phyloP scores from a whole-genome alignment of 345 rosid genomes.

The Aquilaria malaccensis region DNA sequence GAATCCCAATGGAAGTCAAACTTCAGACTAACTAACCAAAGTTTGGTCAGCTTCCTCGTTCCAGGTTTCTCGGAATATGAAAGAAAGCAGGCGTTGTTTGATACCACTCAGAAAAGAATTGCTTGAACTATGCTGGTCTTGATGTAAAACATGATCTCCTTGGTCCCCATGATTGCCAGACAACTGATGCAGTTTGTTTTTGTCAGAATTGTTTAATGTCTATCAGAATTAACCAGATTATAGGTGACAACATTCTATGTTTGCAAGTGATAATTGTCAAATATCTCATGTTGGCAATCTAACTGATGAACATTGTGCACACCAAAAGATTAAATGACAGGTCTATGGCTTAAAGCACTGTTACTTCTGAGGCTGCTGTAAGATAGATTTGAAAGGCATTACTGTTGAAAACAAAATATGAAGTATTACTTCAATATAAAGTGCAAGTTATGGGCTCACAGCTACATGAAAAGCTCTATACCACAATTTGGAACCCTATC shows the following conservation, averaged over 20 bases:
- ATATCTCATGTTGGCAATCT: not conserved
- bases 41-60: constrained; percentile 62
- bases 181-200: constrained; percentile 34
- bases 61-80: constrained; percentile 78
- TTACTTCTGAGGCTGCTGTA: no score
- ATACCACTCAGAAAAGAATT: constrained; percentile 67
- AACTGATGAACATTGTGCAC: constrained; percentile 1
- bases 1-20: constrained; percentile 10
- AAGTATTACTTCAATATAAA: no score
- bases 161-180: constrained; percentile 33
- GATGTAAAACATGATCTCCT: constrained; percentile 31
- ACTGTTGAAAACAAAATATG: no score
- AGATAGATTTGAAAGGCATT: no score
- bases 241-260: constrained; percentile 8
- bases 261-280: not conserved
- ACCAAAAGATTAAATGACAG: not conserved
- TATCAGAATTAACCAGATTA: constrained; percentile 27
- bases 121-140: constrained; percentile 33
- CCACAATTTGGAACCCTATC: no score
- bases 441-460: no score
- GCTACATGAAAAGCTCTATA: no score
- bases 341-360: no score
- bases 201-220: constrained; percentile 41
- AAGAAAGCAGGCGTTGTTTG: constrained; percentile 90
- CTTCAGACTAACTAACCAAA: constrained; percentile 36